Percentiles rank a stretch among this genome's conserved stretches.
Evolutionary conservation across 164 flowering plant genomes (phyloP).

Genomic region (Liriodendron chinense): DNA sequence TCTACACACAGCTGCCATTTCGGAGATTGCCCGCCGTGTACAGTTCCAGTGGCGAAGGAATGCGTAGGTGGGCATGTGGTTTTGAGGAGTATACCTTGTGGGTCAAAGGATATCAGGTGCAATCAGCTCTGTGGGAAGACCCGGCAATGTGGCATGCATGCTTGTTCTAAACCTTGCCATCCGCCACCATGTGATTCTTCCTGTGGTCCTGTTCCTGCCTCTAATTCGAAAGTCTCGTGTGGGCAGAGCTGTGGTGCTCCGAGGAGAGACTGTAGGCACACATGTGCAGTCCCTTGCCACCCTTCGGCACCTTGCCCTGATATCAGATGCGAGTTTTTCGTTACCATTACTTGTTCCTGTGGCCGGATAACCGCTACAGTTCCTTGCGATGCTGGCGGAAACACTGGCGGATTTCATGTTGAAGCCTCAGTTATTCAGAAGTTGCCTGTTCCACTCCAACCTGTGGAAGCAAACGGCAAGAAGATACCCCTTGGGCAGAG

Average conservation of each 20-base stretch:
- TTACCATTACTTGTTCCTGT: constrained; percentile 80
- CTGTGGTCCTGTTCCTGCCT: constrained; percentile 20
- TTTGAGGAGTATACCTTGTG: constrained; percentile 93
- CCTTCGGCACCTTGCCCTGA: constrained; percentile 82
- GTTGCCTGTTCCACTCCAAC: constrained; percentile 74
- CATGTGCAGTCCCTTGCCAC: constrained; percentile 74
- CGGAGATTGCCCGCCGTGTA: constrained; percentile 96
- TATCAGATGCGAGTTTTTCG: constrained; percentile 65
- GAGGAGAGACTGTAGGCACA: constrained; percentile 89
- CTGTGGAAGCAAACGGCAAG: constrained; percentile 61
- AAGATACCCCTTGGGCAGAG: constrained; percentile 81
- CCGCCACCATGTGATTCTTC: constrained; percentile 67
- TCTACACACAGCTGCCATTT: constrained; percentile 90
- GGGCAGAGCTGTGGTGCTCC: constrained; percentile 97
- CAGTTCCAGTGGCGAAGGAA: constrained; percentile 86
- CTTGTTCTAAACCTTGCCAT: constrained; percentile 87
- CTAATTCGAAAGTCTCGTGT: constrained; percentile 55
- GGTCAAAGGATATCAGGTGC: constrained; percentile 85
- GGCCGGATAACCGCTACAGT: constrained; percentile 74
- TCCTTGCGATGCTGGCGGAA: constrained; percentile 91
- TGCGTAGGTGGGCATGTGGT: constrained; percentile 93
- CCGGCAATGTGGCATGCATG: constrained; percentile 90
- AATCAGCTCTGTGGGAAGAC: constrained; percentile 89
- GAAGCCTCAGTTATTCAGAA: constrained; percentile 79
- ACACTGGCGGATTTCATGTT: constrained; percentile 32